A percentile compares a stretch with the other conserved stretches of the same genome.
Evolutionary conservation across 306 rosid species (phyloP).

Genomic region (Medicago lupulina): DNA sequence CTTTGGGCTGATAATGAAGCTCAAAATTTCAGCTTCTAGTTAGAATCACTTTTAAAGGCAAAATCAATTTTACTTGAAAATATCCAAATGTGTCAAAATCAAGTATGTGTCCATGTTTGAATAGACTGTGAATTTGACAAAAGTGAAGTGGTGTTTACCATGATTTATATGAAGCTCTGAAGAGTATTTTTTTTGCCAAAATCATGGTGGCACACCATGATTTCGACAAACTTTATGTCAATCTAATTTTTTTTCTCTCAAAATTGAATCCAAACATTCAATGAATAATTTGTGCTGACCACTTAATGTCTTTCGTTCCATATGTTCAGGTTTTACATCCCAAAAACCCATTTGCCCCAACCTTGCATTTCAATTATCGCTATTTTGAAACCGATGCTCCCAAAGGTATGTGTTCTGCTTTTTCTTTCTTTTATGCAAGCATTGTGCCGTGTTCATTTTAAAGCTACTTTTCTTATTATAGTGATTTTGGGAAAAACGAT

Average conservation of each 20-base stretch:
- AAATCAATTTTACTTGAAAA: background rate
- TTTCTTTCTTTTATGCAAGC: slow-evolving; percentile 9
- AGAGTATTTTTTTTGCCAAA: too few species aligned
- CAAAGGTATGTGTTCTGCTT: slow-evolving; percentile 51
- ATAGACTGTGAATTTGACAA: too few species aligned
- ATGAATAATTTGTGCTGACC: background rate
- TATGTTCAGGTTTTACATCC: slow-evolving; percentile 87
- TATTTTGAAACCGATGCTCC: slow-evolving; percentile 97
- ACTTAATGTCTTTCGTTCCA: background rate
- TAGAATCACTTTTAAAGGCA: background rate
- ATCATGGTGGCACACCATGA: too few species aligned
- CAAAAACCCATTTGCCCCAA: slow-evolving; percentile 96
- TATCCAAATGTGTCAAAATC: background rate
- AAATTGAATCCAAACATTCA: background rate
- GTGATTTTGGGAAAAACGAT: background rate
- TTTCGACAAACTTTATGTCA: too few species aligned
- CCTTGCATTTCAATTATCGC: slow-evolving; percentile 92
- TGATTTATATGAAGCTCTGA: too few species aligned
- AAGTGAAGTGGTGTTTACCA: too few species aligned
- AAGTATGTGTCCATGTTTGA: too few species aligned
- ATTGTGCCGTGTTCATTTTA: background rate
- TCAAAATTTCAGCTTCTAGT: background rate
- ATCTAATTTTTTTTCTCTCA: background rate
- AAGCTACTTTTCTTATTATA: background rate
- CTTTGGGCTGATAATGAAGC: background rate